Evolutionary conservation across 768 basidiomycete genomes (phyloP), one percentile per base, ranked within the genome.

Genomic region (Auricularia sp.): DNA sequence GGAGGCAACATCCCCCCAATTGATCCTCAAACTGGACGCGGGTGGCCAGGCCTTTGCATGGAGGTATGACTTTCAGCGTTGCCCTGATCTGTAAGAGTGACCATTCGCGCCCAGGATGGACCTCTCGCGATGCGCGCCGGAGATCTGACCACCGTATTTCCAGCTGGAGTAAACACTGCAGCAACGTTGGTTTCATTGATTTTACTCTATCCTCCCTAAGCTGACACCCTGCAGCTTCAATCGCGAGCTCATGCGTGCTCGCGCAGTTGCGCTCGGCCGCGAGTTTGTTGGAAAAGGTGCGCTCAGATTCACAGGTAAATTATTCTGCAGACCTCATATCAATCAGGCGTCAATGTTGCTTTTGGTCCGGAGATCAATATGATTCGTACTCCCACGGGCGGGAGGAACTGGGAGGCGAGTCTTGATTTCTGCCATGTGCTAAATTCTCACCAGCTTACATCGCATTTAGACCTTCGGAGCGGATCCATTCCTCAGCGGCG

Each of bases 231-330:
- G n/a, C 54, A 54, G 54, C 37, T 93, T 84, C 76, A 91, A 92
- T 69, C 90, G 89, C 51, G 79, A 80, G 10, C 79, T 96, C 42
- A 86, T 96, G 63, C 89, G 92, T 62, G 75, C 77, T 14, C 86
- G 94, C 34, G 94, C 90, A 2, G 71, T 83, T 3, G 86, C 83
- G 54, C 89, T 97, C 84, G 94, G 93, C n/a, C 70, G 80, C 63
- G 95, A 98, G 73, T 88, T 91, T 76, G 80, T 80, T 64, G 85
- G 84, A 34, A 94, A 95, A 71, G 95, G 95, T 33, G 86, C 90
- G 54, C 83, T 96, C 69, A 77, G 2, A 29, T 29, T 29, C 29
- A 29, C 29, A 29, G 29, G 29, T 29, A 29, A 29, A 29, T 94
- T 61, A 88, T 85, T 10, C 80, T 95, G 64, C 42, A 11, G 37